Conservation (phyloP, 2,329 filamentous ascomycete species). For the Ophiostoma piceae region DNA sequence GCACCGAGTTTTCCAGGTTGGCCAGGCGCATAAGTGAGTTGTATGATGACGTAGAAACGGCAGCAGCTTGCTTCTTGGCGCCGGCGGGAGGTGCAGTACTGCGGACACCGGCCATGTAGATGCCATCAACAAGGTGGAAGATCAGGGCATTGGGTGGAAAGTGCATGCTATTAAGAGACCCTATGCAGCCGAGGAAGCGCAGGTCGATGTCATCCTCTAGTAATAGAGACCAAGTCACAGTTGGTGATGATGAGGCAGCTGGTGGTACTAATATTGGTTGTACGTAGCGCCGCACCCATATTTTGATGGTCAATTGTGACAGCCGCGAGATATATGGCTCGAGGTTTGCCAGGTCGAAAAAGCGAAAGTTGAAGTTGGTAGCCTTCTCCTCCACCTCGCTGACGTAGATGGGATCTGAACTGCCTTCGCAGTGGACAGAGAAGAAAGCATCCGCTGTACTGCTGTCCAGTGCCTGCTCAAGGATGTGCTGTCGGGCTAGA, state of each 20-base stretch:
- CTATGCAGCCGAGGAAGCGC: constrained; percentile 70
- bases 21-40: constrained; percentile 81
- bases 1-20: constrained; percentile 83
- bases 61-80: constrained; percentile 36
- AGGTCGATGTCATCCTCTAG: constrained; percentile 69
- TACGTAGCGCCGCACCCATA: constrained; percentile 60
- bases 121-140: constrained; percentile 22
- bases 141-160: constrained; percentile 78
- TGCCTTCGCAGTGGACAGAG: constrained; percentile 64
- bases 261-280: not conserved
- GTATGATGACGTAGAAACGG: constrained; percentile 68
- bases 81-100: constrained; percentile 36
- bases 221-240: constrained; percentile 47
- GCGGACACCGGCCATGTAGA: constrained; percentile 34
- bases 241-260: too few species aligned
- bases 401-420: constrained; percentile 75
- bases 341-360: constrained; percentile 67
- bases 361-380: constrained; percentile 86
- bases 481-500: constrained; percentile 60
- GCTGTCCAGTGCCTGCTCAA: constrained; percentile 66
- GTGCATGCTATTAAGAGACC: constrained; percentile 58
- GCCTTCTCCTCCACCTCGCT: constrained; percentile 74
- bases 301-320: constrained; percentile 59
- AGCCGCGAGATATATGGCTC: constrained; percentile 60
- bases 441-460: constrained; percentile 86